Evolutionary conservation across 2,329 filamentous ascomycete species (phyloP).

Genomic region (Penicillium sp.): DNA sequence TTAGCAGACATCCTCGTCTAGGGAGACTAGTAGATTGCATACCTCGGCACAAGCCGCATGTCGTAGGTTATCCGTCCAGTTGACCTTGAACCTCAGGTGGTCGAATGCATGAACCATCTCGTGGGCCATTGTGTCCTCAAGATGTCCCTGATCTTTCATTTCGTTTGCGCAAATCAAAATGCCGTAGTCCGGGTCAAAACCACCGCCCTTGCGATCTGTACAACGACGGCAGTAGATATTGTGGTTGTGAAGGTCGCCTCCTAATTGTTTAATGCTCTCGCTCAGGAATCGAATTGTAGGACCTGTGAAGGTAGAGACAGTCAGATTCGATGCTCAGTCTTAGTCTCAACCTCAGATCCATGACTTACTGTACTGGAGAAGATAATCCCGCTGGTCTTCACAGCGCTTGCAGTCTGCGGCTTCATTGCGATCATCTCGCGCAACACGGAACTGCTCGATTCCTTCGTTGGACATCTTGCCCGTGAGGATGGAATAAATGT

Average conservation of each 20-base stretch:
- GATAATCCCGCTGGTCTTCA: constrained; percentile 79
- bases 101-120: constrained; percentile 99
- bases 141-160: constrained; percentile 73
- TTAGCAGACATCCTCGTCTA: constrained; percentile 12
- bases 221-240: constrained; percentile 87
- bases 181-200: constrained; percentile 82
- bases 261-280: constrained; percentile 76
- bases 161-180: constrained; percentile 94
- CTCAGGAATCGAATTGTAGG: constrained; percentile 85
- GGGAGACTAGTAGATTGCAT: constrained; percentile 11
- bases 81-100: constrained; percentile 85
- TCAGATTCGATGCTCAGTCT: constrained; percentile 4
- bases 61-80: constrained; percentile 75
- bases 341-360: background rate
- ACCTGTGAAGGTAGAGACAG: constrained; percentile 39
- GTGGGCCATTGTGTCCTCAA: constrained; percentile 93
- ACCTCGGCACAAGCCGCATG: constrained; percentile 96
- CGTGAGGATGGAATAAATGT: constrained; percentile 80
- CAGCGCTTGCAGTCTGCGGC: constrained; percentile 76
- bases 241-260: constrained; percentile 68
- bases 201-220: constrained; percentile 70
- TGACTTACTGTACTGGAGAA: constrained; percentile 69
- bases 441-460: constrained; percentile 73
- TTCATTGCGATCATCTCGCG: constrained; percentile 74
- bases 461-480: constrained; percentile 71